Evolutionary conservation across 169 alveolate genomes (phyloP).

Genomic region (Theileria annulata): DNA sequence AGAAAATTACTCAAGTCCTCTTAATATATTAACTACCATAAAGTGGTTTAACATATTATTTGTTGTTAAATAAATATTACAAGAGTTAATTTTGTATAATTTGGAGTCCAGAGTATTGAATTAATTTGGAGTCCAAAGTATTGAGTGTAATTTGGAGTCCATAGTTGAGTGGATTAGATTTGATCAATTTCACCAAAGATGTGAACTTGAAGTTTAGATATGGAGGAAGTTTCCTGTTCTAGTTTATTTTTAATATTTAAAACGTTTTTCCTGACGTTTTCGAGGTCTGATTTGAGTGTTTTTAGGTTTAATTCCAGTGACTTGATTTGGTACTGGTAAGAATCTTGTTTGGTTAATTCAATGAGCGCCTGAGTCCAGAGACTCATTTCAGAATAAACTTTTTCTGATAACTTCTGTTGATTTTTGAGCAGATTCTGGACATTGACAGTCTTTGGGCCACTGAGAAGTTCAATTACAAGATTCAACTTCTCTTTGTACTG

Average conservation of each 20-base stretch:
- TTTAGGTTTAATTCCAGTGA: conserved; percentile 27
- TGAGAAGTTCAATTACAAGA: conserved; percentile 34
- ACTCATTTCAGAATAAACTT: conserved; percentile 46
- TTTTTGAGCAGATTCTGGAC: conserved; percentile 31
- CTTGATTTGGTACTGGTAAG: conserved; percentile 34
- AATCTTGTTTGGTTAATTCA: conserved; percentile 28
- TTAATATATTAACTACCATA: too few species aligned
- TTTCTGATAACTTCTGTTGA: conserved; percentile 34
- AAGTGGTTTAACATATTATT: too few species aligned
- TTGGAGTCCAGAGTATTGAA: too few species aligned
- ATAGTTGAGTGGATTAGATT: conserved; percentile 12
- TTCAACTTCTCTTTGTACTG: conserved; percentile 2
- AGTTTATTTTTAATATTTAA: conserved; percentile 33
- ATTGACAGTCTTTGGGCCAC: conserved; percentile 41
- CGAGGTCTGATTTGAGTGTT: conserved; percentile 32
- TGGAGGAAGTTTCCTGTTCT: conserved; percentile 27
- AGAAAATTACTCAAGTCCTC: conserved; percentile 59
- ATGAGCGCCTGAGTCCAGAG: conserved; percentile 44
- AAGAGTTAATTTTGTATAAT: too few species aligned
- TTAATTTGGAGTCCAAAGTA: too few species aligned
- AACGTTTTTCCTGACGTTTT: conserved; percentile 18
- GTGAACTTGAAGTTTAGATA: conserved; percentile 30
- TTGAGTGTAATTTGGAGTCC: neutral
- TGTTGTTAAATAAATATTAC: too few species aligned
- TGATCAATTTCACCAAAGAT: conserved; percentile 63